Conservation (phyloP, 1,284 basidiomycete species). For the Moesziomyces antarcticus region DNA sequence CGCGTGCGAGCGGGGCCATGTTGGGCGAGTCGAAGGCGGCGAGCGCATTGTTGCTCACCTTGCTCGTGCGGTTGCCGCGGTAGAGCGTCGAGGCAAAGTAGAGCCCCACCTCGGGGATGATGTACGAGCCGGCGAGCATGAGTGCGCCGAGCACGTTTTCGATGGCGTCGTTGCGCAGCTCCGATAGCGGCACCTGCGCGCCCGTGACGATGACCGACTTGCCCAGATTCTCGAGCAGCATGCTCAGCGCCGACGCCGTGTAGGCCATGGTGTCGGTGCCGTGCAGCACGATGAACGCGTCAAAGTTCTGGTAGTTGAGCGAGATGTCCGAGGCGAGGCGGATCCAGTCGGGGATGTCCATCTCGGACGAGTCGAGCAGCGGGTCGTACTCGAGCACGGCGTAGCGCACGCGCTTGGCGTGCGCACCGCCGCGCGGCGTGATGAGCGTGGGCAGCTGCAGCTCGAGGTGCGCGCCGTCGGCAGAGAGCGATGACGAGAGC, state of each 20-base stretch:
- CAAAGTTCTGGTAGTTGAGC: conserved; percentile 83
- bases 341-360: conserved; percentile 80
- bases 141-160: conserved; percentile 77
- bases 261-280: conserved; percentile 76
- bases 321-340: conserved; percentile 89
- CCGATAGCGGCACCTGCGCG: conserved; percentile 89
- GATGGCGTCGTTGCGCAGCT: conserved; percentile 82
- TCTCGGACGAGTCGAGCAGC: conserved; percentile 86
- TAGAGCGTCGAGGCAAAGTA: conserved; percentile 90
- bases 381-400: conserved; percentile 64
- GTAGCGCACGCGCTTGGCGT: conserved; percentile 54
- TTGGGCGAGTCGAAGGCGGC: conserved; percentile 88
- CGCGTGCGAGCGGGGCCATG: conserved; percentile 82
- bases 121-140: conserved; percentile 86
- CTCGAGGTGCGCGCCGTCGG: conserved; percentile 51
- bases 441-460: conserved; percentile 58
- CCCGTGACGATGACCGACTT: conserved; percentile 89
- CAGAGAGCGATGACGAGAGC: conserved; percentile 26
- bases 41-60: conserved; percentile 84
- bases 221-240: conserved; percentile 88
- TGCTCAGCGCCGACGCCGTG: conserved; percentile 71
- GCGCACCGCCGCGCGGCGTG: conserved; percentile 46
- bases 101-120: conserved; percentile 81
- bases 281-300: conserved; percentile 89
- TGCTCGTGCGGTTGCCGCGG: conserved; percentile 82